phyloP scores from a whole-genome alignment of 371 early-diverging fungal genomes.

The Mucor circinelloides region DNA sequence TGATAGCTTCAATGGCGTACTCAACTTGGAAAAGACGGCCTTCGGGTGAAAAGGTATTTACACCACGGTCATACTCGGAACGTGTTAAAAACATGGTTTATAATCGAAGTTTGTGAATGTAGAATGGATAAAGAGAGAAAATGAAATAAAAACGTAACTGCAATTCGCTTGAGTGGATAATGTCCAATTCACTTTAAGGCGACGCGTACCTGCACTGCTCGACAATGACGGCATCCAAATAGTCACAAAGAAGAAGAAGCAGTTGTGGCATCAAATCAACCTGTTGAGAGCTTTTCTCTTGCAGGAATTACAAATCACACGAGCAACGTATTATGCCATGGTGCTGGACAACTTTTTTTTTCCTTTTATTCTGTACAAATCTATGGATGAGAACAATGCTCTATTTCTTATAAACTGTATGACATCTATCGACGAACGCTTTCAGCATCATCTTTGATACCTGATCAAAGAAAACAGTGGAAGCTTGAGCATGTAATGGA shows the following conservation, averaged over 20 bases:
- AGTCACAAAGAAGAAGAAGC: too few relatives aligned
- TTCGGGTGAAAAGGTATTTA: slow-evolving; percentile 98
- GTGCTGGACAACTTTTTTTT: neutral
- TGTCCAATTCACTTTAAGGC: neutral
- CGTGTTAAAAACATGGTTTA: slow-evolving; percentile 71
- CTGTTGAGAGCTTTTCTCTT: neutral
- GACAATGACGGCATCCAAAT: slow-evolving; percentile 4
- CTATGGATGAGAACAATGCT: neutral
- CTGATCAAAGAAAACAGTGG: slow-evolving; percentile 76
- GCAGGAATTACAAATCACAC: neutral
- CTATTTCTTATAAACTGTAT: slow-evolving; percentile 55
- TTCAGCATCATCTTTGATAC: slow-evolving; percentile 73
- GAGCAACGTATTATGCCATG: neutral
- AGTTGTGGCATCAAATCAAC: too few relatives aligned
- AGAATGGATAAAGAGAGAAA: neutral
- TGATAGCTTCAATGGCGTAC: slow-evolving; percentile 99
- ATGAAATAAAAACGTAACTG: neutral
- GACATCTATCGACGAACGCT: slow-evolving; percentile 73
- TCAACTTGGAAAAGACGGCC: slow-evolving; percentile 99
- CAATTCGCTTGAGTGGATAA: neutral
- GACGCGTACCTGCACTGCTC: slow-evolving; percentile 3
- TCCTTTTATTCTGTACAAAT: neutral
- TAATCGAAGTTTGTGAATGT: neutral
- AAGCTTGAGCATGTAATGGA: slow-evolving; percentile 73
- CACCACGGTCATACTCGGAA: slow-evolving; percentile 98